Evolutionary conservation across 331 rosid species (phyloP), one percentile per base, ranked within the genome.

Genomic region (Rosa hybrid): DNA sequence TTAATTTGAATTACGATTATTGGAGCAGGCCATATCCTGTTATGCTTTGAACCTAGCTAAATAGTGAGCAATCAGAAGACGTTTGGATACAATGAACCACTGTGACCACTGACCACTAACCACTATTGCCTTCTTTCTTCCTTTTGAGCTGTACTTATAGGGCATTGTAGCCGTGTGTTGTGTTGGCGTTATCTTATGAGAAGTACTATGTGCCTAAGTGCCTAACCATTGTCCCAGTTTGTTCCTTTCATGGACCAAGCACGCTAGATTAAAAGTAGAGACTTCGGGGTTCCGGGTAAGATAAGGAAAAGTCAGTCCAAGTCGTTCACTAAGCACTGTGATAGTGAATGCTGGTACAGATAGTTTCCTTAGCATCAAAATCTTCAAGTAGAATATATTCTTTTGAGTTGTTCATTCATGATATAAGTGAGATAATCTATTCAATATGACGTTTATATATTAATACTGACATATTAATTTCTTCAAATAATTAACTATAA

Each of bases 211-310:
- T 68, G 49, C 72, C 49, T 39, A 39, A 68, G 13, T 68, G 49
- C 72, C 49, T 39, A 39, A 68, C 72, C 49, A 39, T 68, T 68
- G 49, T 68, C 72, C 71, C 7, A 16, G 25, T 68, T 8, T 68
- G 72, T 39, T 68, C 49, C 49, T 68, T 68, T 65, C 71, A 39
- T 18, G 72, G 48, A 65, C 48, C 12, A 12, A 23, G 18, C 18
- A 0, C 16, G 21, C 21, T 65, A 34, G 21, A 8, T 65, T 8
- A 65, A 65, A 67, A 17, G 72, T 68, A 1, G 48, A 68, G 16
- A 8, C 0, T 11, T 65, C 3, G 12, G 71, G 12, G n/a, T 38
- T 67, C 1, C 1, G 48, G 72, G 42, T 7, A 14, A 64, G 45
- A 64, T 64, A 64, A 65, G 71, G 21, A 34, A 27, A 64, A 65